Base-by-base conservation (phyloP, 345 rosid genomes). In the Euphorbia peplus region DNA sequence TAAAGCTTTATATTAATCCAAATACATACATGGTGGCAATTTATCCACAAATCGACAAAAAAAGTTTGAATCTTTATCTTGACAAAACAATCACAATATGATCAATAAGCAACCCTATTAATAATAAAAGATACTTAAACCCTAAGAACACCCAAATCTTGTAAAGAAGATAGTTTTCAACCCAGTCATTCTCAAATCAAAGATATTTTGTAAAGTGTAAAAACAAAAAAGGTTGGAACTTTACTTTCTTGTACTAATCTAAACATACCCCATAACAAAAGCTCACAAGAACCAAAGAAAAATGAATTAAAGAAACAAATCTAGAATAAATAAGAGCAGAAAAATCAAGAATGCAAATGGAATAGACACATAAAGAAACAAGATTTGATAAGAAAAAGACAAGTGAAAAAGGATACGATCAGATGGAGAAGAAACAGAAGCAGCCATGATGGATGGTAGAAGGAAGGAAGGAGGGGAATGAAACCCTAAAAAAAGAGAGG, bases 361-460 rank as follows among this genome's bases (percentile, higher is more conserved):
- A 46, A 13, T 44, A n/a, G n/a, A 63, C 4, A 25, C 37, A 35
- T 8, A 15, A 63, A 8, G 3, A 67, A 60, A 25, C 52, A 66
- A 32, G 37, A 32, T 2, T 32, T 32, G 37, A 32, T 32, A 32
- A 32, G 37, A n/a, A n/a, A n/a, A n/a, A n/a, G n/a, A n/a, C n/a
- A 32, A 32, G 37, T 32, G n/a, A 65, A 76, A 3, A 79, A 70
- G 82, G 88, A 86, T 83, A 81, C 83, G 82, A 74, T 83, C 90
- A 64, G 93, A 70, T 47, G 88, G 69, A 55, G 72, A 63, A 68
- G 83, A 51, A 60, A 81, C 76, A 59, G 85, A 76, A 12, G 81
- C 75, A 12, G 81, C 75, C 93, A 88, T 86, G 82, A 32, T 19
- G 32, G 39, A 54, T 68, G 22, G 57, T 39, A 19, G 0, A 19